These are phyloP conservation scores for Saccharomyces cerevisiae DNA, from an alignment of 805 yeast genomes.

Conservation along the genomic window DNA sequence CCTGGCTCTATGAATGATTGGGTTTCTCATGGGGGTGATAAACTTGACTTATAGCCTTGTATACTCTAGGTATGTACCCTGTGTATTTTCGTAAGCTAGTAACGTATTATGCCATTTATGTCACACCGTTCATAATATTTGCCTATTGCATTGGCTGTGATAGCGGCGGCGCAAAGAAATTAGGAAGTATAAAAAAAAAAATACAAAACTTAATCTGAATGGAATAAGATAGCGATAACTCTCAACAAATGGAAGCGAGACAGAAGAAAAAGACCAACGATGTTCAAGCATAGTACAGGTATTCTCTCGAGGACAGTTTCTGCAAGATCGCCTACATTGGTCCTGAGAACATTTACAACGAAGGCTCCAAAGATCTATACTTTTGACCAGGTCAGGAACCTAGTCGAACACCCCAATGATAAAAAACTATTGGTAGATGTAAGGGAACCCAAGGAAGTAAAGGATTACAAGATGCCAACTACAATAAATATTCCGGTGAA, in stretches of 20 bases:
- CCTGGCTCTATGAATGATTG: constrained; percentile 80
- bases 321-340: constrained; percentile 2
- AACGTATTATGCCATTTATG: neutral
- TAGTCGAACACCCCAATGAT: constrained; percentile 41
- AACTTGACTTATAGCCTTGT: constrained; percentile 9
- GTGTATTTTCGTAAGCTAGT: neutral
- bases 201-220: neutral
- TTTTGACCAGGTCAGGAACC: constrained; percentile 42
- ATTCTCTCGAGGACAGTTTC: neutral
- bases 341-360: constrained; percentile 12
- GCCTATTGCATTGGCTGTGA: neutral
- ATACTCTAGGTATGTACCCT: neutral
- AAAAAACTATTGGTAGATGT: constrained; percentile 69
- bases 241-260: neutral
- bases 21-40: constrained; percentile 34
- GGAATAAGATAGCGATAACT: neutral
- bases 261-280: neutral
- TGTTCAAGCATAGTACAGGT: neutral
- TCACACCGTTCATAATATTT: neutral
- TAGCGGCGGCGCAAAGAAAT: neutral
- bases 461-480: constrained; percentile 69
- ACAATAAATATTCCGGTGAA: constrained; percentile 85
- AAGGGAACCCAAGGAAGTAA: constrained; percentile 78
- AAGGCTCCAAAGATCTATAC: constrained; percentile 39
- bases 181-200: neutral